Evolutionary conservation across 768 basidiomycete genomes (phyloP).

Genomic region (Leucocoprinus leucothites): DNA sequence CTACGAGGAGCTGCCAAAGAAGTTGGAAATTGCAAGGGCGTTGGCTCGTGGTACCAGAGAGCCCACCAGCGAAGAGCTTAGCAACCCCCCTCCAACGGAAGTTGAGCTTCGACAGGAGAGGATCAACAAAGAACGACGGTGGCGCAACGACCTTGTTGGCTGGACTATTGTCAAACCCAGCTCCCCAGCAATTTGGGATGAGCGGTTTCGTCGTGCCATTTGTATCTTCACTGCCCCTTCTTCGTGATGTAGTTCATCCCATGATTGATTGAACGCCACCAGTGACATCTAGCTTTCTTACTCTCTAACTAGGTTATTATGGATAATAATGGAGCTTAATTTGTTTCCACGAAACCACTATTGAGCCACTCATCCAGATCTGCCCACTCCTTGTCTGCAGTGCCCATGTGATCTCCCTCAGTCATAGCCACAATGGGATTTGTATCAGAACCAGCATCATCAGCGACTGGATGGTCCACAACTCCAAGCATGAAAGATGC

Average conservation of each 20-base stretch:
- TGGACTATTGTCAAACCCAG: constrained; percentile 76
- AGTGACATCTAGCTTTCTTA: neutral
- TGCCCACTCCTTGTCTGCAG: constrained; percentile 31
- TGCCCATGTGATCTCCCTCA: no score
- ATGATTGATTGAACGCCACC: constrained; percentile 11
- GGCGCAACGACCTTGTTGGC: constrained; percentile 76
- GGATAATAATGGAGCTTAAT: constrained; percentile 20
- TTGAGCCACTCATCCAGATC: constrained; percentile 69
- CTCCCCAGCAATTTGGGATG: constrained; percentile 70
- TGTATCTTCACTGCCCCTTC: constrained; percentile 51
- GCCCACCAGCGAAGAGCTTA: constrained; percentile 80
- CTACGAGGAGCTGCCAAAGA: constrained; percentile 65
- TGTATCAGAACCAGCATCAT: neutral
- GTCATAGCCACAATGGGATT: neutral
- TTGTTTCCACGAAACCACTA: constrained; percentile 59
- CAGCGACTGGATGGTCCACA: neutral
- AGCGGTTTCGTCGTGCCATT: constrained; percentile 58
- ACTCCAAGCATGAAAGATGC: neutral
- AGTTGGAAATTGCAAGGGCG: constrained; percentile 69
- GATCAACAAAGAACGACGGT: constrained; percentile 83
- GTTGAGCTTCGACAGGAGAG: constrained; percentile 86
- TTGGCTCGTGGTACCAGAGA: constrained; percentile 73
- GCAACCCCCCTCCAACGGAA: constrained; percentile 81
- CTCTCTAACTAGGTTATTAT: constrained; percentile 5
- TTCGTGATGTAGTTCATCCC: constrained; percentile 9